Evolutionary conservation across 2,329 filamentous ascomycete species (phyloP), one percentile per base, ranked within the genome.

Genomic region (Penicillium sp.): DNA sequence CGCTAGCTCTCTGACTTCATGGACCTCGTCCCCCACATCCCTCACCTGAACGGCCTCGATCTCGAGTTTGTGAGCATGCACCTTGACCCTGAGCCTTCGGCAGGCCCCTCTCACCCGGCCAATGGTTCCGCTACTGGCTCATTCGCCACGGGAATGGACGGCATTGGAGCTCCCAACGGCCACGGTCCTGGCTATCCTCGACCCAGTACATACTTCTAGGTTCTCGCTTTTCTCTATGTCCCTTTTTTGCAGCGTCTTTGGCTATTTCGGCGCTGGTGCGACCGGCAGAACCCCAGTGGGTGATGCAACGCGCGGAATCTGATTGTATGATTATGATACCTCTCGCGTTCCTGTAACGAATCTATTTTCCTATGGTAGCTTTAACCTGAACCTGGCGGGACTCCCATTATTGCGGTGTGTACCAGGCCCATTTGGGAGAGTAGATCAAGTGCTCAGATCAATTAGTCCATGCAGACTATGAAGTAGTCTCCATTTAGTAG

Each of bases 1-100:
- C n/a, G 8, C 34, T 60, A 81, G 78, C 75, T 81, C 53, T 80
- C 79, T 45, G 80, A 81, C 68, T 82, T 83, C 65, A 76, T 79
- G 72, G 78, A 82, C 59, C 75, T 82, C 39, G 75, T 81, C 49
- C 78, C 79, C 28, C 78, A 79, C 61, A 75, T 81, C 62, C 77
- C 78, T 35, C 80, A 83, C 67, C 75, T 83, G 17, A 71, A 78
- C 37, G 77, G 74, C 4, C 65, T 81, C 37, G 67, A 75, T 41
- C 70, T 79, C 37, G 71, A 76, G 38, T 71, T 76, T 34, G 58
- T 75, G 41, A 71, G 69, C 61, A 79, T 79, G 76, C 76, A 78
- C 57, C 73, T 79, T 51, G 75, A 77, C 51, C 67, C 68, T 22
- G 76, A 78, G 59, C 75, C 76, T 22, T 63, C 60, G 10, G 39